Evolutionary conservation across 2,329 filamentous ascomycete species (phyloP).

Genomic region (Furcasterigmium sp.): DNA sequence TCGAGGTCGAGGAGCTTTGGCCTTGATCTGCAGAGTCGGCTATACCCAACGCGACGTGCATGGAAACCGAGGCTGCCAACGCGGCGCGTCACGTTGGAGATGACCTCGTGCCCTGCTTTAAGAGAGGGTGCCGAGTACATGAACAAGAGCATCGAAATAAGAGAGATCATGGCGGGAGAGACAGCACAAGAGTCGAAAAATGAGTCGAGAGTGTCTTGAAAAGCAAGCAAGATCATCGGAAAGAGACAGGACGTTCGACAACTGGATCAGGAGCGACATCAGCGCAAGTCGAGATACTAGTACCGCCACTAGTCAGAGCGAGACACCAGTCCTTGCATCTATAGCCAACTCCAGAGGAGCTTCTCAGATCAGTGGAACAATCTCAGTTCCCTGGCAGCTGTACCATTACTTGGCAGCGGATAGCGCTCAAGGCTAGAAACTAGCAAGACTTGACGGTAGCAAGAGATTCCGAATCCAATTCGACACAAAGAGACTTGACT

Average conservation of each 20-base stretch:
- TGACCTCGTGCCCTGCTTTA: no score
- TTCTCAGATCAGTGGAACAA: slow-evolving; percentile 31
- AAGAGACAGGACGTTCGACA: slow-evolving; percentile 6
- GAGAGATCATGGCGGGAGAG: neutral
- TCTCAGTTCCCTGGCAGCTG: slow-evolving; percentile 38
- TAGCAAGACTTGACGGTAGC: slow-evolving; percentile 71
- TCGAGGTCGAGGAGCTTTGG: no score
- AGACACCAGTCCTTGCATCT: slow-evolving; percentile 21
- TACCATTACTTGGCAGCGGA: slow-evolving; percentile 51
- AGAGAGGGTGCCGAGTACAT: no score
- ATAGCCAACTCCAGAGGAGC: slow-evolving; percentile 44
- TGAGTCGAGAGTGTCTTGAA: no score
- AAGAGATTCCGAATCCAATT: slow-evolving; percentile 47
- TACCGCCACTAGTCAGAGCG: slow-evolving; percentile 13
- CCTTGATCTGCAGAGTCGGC: no score
- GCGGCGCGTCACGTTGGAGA: no score
- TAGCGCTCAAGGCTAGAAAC: slow-evolving; percentile 60
- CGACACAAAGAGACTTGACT: slow-evolving; percentile 33
- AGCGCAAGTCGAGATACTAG: slow-evolving; percentile 9
- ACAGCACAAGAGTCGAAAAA: slow-evolving; percentile 8
- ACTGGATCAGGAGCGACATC: slow-evolving; percentile 11
- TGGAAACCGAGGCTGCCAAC: no score
- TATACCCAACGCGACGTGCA: no score
- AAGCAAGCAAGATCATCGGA: slow-evolving; percentile 8
- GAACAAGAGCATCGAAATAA: neutral